Conservation (phyloP, 148 eudicot genomes). For the Linanthus parryae region DNA sequence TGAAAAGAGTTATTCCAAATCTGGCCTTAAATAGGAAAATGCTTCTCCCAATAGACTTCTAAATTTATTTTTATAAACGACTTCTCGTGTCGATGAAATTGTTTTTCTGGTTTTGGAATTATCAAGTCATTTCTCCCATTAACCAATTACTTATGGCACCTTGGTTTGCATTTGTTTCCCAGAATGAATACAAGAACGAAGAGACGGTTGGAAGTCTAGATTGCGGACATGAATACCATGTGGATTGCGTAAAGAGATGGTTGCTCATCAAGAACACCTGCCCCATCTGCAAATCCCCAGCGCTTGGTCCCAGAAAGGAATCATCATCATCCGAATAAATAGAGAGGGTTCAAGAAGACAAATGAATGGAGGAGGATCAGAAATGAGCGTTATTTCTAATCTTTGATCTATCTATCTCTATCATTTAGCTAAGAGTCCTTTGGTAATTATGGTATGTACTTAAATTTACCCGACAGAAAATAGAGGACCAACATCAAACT, state of each 20-base stretch:
- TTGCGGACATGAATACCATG: conserved; percentile 90
- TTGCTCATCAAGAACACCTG: conserved; percentile 73
- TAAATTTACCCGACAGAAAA: conserved; percentile 10
- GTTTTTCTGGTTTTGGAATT: too few species aligned
- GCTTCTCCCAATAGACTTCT: too few species aligned
- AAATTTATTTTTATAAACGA: too few species aligned
- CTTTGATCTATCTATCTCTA: conserved; percentile 1
- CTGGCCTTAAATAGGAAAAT: too few species aligned
- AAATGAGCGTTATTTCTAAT: background rate
- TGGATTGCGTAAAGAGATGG: conserved; percentile 76
- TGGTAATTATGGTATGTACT: conserved; percentile 12
- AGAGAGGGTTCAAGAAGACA: conserved; percentile 3
- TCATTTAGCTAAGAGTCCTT: conserved; percentile 6
- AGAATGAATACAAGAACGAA: conserved; percentile 69
- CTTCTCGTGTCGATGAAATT: too few species aligned
- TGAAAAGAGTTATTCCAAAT: too few species aligned
- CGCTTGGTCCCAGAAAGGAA: conserved; percentile 36
- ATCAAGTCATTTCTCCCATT: background rate
- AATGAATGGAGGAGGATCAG: background rate
- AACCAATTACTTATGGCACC: conserved; percentile 5
- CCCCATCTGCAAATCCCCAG: conserved; percentile 77
- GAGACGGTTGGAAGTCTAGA: conserved; percentile 60
- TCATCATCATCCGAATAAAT: conserved; percentile 13
- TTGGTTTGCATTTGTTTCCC: conserved; percentile 21
- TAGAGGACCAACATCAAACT: conserved; percentile 9